These are phyloP conservation scores for Amborella trichopoda DNA, from an alignment of 164 flowering plant species.

Conservation along the genomic window DNA sequence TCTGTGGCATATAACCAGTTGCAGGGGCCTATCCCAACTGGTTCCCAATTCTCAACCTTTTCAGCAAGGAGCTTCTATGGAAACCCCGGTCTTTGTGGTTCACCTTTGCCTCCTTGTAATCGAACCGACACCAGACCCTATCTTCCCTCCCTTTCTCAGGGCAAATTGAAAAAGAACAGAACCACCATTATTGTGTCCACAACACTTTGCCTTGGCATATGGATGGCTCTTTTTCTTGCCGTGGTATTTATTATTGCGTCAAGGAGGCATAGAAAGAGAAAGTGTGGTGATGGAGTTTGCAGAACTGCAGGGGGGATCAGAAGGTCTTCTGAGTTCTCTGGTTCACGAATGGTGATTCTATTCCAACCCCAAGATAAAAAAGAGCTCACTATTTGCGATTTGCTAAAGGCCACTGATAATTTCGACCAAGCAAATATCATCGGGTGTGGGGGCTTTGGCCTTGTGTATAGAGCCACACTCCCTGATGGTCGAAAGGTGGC, in stretches of 20 bases:
- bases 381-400: conserved; percentile 49
- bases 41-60: conserved; percentile 51
- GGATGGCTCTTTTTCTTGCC: conserved; percentile 34
- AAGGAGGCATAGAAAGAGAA: conserved; percentile 20
- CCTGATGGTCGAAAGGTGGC: conserved; percentile 62
- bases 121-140: neutral
- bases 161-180: neutral
- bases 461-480: conserved; percentile 58
- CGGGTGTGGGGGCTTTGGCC: conserved; percentile 85
- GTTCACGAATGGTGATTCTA: conserved; percentile 38
- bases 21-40: conserved; percentile 40
- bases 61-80: conserved; percentile 50
- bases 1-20: conserved; percentile 52
- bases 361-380: conserved; percentile 46
- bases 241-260: conserved; percentile 30
- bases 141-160: neutral
- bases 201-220: conserved; percentile 41
- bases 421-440: conserved; percentile 75
- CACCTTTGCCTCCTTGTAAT: conserved; percentile 16
- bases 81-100: conserved; percentile 40
- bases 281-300: conserved; percentile 27
- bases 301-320: conserved; percentile 24
- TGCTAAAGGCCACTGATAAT: conserved; percentile 52
- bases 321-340: conserved; percentile 30
- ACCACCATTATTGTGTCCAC: conserved; percentile 16